Evolutionary conservation across 129 eudicot species (phyloP), one percentile per base, ranked within the genome.

Genomic region (Silybum marianum): DNA sequence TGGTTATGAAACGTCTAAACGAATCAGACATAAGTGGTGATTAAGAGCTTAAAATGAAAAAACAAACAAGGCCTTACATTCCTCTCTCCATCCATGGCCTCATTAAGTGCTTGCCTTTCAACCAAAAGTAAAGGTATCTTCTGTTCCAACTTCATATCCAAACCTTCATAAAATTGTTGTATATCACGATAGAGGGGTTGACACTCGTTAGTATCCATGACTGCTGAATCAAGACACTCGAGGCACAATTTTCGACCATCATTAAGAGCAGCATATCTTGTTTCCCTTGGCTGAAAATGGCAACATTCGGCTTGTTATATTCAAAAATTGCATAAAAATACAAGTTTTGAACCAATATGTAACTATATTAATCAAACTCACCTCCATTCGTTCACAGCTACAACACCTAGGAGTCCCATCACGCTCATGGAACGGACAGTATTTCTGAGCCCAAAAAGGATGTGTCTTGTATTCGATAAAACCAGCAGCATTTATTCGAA

Each of bases 371-470:
- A 73, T 69, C 4, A 38, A 74, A 82, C 82, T 83, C 28, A 91
- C 98, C 92, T 93, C 98, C 86, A 93, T 85, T 77, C 98, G 89
- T 81, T 89, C 92, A 88, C 98, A 93, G 74, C 98, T 91, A 78
- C 96, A 89, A 74, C 98, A 93, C 75, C 94, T 85, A 74, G 97
- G 89, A 76, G 97, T 91, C 44, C 94, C 91, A 82, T 93, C 98
- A 77, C 82, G 90, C 81, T 93, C 98, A 80, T 93, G 98, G 60
- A 26, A 75, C 36, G 85, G 88, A 77, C 98, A 93, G 84, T 93
- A 93, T 74, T 88, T 93, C 39, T 91, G 97, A 83, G 78, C 92
- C 98, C 98, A 93, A 71, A 93, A 93, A 67, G 98, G 98, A 83
- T 93, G 94, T 12, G 90, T 92, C 80, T 90, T 88, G 71, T 89